A percentile compares a stretch with the other conserved stretches of the same genome.
Conservation (phyloP, 805 yeast species). For the Starmerella cellae region DNA sequence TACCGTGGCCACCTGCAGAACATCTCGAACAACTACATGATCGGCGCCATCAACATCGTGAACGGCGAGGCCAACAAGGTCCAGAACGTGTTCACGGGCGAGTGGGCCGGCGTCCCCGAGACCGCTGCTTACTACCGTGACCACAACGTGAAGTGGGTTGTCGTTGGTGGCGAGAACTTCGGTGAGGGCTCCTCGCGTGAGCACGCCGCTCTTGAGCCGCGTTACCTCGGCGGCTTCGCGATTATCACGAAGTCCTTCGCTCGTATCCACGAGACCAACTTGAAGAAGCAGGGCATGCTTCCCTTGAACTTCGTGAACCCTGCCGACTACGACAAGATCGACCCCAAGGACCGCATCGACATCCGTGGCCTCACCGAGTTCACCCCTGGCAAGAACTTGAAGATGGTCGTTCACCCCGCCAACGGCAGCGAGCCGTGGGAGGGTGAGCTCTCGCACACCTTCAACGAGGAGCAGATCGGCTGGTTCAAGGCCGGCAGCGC, state of each 20-base stretch:
- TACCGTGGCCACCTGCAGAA: slow-evolving; percentile 99
- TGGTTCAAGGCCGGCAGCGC: slow-evolving; percentile 99
- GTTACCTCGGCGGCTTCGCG: slow-evolving; percentile 97
- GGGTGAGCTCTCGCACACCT: slow-evolving; percentile 87
- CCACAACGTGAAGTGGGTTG: slow-evolving; percentile 88
- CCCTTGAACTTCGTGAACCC: slow-evolving; percentile 88
- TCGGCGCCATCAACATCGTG: slow-evolving; percentile 97
- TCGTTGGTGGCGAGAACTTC: slow-evolving; percentile 94
- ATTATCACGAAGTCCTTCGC: slow-evolving; percentile 96
- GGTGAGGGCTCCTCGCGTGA: slow-evolving; percentile 99
- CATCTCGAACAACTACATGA: slow-evolving; percentile 98
- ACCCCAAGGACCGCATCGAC: slow-evolving; percentile 81
- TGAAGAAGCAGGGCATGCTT: slow-evolving; percentile 97
- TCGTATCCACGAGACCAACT: slow-evolving; percentile 97
- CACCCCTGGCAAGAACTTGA: slow-evolving; percentile 87
- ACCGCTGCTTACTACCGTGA: slow-evolving; percentile 92
- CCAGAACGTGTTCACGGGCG: slow-evolving; percentile 83
- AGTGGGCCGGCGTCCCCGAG: slow-evolving; percentile 90
- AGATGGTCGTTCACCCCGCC: slow-evolving; percentile 53
- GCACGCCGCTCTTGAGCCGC: slow-evolving; percentile 99
- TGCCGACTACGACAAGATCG: slow-evolving; percentile 85
- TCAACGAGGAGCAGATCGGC: slow-evolving; percentile 90
- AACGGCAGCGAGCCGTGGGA: slow-evolving; percentile 73
- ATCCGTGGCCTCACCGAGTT: slow-evolving; percentile 68
- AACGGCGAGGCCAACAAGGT: slow-evolving; percentile 87